Base-by-base conservation (phyloP, 2,329 filamentous ascomycete genomes). In the Leptographium radiaticola region DNA sequence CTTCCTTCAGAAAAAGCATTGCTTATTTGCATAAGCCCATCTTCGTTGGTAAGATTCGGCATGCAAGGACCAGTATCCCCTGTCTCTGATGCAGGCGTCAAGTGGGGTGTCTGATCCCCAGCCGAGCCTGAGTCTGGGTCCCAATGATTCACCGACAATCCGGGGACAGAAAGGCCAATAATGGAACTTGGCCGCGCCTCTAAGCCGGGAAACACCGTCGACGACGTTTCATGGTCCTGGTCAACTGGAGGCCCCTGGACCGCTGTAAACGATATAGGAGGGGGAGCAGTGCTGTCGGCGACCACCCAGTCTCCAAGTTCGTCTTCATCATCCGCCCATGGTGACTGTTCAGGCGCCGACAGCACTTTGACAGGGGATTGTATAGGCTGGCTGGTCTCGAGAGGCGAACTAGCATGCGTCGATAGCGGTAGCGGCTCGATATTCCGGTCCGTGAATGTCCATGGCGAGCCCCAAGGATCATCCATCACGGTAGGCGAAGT, bases 391-490 rank as follows among this genome's bases (percentile, higher is more conserved):
- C 10, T 36, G n/a, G 33, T 13, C 5, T 20, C 34, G 34, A 40
- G 20, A 15, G 51, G 13, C 18, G 42, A 38, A 12, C 11, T 12
- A 13, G 15, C 20, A 20, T 45, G 25, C 16, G 48, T 3, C 25
- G 38, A 11, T 13, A 18, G 38, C 16, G 16, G 25, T 15, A 34
- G 16, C 20, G 46, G 42, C 34, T 39, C 9, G 34, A 9, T 65
- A 55, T 64, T 59, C 42, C 61, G 58, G 61, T 75, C 65, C 63
- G 68, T 63, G 55, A 69, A 70, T 56, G 74, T 71, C 78, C 78
- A 81, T 67, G 78, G 78, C 61, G 77, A 80, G 66, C 74, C 75
- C 78, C 78, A 81, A 62, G 78, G 77, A 76, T 81, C 76, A 65
- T 81, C 78, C 78, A 81, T 81, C 59, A 50, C 48, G 55, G 40